These are phyloP conservation scores for Penicillium taxi DNA, from an alignment of 495 filamentous ascomycete species.

Conservation along the genomic window DNA sequence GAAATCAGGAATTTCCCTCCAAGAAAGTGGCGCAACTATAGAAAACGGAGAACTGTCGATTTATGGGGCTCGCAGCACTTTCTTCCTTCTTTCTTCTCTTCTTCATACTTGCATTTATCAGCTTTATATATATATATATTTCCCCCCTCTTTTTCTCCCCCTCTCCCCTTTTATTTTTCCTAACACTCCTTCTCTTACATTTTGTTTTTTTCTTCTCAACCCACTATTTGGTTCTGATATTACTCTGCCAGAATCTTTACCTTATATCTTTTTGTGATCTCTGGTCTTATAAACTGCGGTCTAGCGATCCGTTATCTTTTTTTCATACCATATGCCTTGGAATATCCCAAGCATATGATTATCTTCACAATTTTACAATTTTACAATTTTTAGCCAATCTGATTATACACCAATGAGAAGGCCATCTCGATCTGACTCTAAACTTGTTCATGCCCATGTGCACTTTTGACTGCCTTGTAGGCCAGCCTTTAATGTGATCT, in stretches of 20 bases:
- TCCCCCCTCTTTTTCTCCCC: slow-evolving; percentile 7
- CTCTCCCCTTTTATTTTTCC: slow-evolving; percentile 10
- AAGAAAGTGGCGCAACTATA: slow-evolving; percentile 39
- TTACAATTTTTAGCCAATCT: slow-evolving; percentile 34
- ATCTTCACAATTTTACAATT: slow-evolving; percentile 9
- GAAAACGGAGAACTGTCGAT: slow-evolving; percentile 40
- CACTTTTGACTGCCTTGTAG: not conserved
- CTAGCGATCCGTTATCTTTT: slow-evolving; percentile 14
- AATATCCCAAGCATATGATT: slow-evolving; percentile 31
- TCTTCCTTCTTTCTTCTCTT: too few relatives aligned
- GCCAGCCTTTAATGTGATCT: too few relatives aligned
- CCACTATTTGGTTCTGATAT: slow-evolving; percentile 14
- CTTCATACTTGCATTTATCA: slow-evolving; percentile 40
- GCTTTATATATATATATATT: slow-evolving; percentile 32
- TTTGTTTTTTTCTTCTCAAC: slow-evolving; percentile 8
- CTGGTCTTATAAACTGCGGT: slow-evolving; percentile 16
- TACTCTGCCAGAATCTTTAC: slow-evolving; percentile 14
- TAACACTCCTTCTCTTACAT: slow-evolving; percentile 14
- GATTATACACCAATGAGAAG: slow-evolving; percentile 28
- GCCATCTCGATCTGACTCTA: slow-evolving; percentile 11
- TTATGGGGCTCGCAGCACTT: slow-evolving; percentile 41
- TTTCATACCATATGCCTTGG: slow-evolving; percentile 36
- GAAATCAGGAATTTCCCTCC: slow-evolving; percentile 33
- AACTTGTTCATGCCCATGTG: not conserved
- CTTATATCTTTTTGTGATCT: slow-evolving; percentile 18